phyloP scores from a whole-genome alignment of 2,329 filamentous ascomycete species.

The Acephala macrosclerotiorum region DNA sequence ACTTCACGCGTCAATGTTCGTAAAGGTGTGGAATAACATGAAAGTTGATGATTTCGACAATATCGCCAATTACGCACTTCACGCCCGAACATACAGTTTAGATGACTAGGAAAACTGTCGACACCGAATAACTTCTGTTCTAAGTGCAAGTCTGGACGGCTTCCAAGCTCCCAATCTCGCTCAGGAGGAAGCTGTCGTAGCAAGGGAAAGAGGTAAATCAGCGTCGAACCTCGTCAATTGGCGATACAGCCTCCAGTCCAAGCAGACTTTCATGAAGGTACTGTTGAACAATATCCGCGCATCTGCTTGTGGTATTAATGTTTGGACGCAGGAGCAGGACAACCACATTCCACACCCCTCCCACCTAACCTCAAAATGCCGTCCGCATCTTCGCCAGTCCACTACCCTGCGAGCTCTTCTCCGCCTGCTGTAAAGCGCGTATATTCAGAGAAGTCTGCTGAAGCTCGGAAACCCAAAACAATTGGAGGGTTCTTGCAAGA shows the following conservation, averaged over 20 bases:
- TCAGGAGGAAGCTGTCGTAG: conserved; percentile 48
- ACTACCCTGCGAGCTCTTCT: conserved; percentile 43
- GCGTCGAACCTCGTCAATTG: conserved; percentile 55
- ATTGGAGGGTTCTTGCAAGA: conserved; percentile 54
- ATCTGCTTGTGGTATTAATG: not conserved
- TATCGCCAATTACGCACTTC: conserved; percentile 34
- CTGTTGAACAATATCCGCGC: not conserved
- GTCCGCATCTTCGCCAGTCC: conserved; percentile 64
- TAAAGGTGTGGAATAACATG: not conserved
- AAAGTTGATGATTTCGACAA: not conserved
- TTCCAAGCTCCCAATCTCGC: conserved; percentile 52
- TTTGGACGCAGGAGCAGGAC: not conserved
- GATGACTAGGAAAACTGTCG: conserved; percentile 36
- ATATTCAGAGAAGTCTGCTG: conserved; percentile 44
- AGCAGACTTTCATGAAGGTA: conserved; percentile 47
- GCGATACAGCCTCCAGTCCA: conserved; percentile 58
- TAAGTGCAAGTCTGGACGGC: conserved; percentile 52
- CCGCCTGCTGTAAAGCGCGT: conserved; percentile 47
- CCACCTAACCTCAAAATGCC: conserved; percentile 55
- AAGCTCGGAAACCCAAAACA: conserved; percentile 45
- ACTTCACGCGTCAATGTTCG: not conserved
- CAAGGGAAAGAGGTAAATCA: conserved; percentile 58
- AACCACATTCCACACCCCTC: conserved; percentile 47
- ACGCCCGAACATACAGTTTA: conserved; percentile 37
- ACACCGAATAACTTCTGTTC: conserved; percentile 20